Evolutionary conservation across 768 basidiomycete species (phyloP).

Genomic region (Russula sp.): DNA sequence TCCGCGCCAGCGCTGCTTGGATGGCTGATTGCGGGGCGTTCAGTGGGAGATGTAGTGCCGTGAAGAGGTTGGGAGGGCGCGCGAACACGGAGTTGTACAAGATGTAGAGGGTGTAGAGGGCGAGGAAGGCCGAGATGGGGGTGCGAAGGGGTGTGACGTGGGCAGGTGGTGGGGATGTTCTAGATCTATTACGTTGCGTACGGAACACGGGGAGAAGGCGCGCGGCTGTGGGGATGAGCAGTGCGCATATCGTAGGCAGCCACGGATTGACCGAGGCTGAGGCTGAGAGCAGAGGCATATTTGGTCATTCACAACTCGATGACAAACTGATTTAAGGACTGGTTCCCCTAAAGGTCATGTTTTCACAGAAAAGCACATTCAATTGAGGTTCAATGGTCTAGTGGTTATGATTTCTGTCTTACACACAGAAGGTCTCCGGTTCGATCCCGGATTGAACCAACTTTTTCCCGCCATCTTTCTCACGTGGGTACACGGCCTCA

Average conservation of each 20-base stretch:
- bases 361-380: accelerated
- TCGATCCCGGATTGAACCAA: constrained; percentile 28
- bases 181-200: not conserved
- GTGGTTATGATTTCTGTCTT: constrained; percentile 29
- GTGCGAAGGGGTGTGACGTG: constrained; percentile 8
- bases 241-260: constrained; percentile 6
- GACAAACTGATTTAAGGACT: not conserved
- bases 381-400: constrained; percentile 26
- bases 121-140: constrained; percentile 8
- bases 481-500: not conserved
- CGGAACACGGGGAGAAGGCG: not conserved
- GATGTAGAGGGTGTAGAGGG: constrained; percentile 20
- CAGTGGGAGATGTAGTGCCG: constrained; percentile 16
- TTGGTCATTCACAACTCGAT: not conserved
- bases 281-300: not conserved
- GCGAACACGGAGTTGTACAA: constrained; percentile 11
- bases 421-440: constrained; percentile 29
- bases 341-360: not conserved
- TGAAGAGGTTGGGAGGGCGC: constrained; percentile 23
- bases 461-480: not conserved
- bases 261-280: constrained; percentile 6
- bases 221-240: constrained; percentile 6
- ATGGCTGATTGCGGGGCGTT: constrained; percentile 8
- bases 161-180: not conserved
- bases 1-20: constrained; percentile 1